These are phyloP conservation scores for Leonotis leonurus DNA, from an alignment of 257 asterid genomes.

Conservation along the genomic window DNA sequence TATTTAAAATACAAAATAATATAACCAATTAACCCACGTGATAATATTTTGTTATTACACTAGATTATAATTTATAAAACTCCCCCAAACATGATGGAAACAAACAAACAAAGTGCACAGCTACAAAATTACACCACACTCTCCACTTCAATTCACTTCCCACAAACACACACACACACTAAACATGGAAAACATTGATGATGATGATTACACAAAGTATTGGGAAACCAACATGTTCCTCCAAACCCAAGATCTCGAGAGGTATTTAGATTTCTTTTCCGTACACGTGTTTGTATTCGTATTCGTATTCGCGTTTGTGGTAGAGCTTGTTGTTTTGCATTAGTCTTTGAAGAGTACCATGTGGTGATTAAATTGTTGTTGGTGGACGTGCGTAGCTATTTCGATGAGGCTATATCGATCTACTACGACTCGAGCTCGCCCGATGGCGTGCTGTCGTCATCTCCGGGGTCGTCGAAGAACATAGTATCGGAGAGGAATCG, in stretches of 20 bases:
- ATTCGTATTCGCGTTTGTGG: no score
- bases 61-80: slow-evolving; percentile 8
- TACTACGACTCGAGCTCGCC: slow-evolving; percentile 76
- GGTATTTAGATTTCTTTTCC: slow-evolving; percentile 15
- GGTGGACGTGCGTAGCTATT: slow-evolving; percentile 13
- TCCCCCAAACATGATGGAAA: slow-evolving; percentile 1
- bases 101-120: neutral
- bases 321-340: no score
- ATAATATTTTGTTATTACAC: no score
- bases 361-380: no score
- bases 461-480: slow-evolving; percentile 53
- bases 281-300: neutral
- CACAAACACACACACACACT: neutral
- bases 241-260: slow-evolving; percentile 43
- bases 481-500: slow-evolving; percentile 68
- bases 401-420: slow-evolving; percentile 45
- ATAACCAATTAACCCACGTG: slow-evolving; percentile 11
- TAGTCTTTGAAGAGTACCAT: no score
- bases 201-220: slow-evolving; percentile 36
- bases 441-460: slow-evolving; percentile 38
- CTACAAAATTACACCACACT: neutral
- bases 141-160: neutral
- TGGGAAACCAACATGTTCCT: slow-evolving; percentile 61
- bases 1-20: neutral
- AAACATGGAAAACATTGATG: slow-evolving; percentile 41